Conservation (phyloP, 2,329 filamentous ascomycete genomes). For the Cladophialophora bantiana region DNA sequence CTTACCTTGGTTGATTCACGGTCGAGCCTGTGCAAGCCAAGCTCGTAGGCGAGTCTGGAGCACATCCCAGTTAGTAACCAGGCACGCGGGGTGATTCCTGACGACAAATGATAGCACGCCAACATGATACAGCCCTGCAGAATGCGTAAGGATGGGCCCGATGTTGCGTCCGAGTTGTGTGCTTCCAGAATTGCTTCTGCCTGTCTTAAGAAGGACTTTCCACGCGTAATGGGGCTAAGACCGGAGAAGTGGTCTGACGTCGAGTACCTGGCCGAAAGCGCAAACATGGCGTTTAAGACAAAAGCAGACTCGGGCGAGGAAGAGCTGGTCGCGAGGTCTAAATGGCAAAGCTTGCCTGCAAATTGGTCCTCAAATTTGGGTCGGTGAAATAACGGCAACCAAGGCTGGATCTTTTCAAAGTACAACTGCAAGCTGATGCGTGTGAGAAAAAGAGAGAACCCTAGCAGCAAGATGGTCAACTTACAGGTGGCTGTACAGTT, state of each 20-base stretch:
- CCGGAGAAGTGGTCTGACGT: neutral
- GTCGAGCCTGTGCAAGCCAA: conserved; percentile 91
- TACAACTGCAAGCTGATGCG: conserved; percentile 8
- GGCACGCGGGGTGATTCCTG: neutral
- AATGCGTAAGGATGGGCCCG: neutral
- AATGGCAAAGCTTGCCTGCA: neutral
- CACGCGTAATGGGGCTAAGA: neutral
- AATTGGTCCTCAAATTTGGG: neutral
- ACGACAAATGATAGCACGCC: conserved; percentile 1
- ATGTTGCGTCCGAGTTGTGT: neutral
- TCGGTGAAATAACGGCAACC: conserved; percentile 15
- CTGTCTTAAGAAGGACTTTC: no score
- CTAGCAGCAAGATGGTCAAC: neutral
- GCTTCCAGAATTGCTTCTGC: neutral
- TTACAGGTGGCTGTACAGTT: no score
- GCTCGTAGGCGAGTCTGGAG: conserved; percentile 83
- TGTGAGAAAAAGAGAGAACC: neutral
- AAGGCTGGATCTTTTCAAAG: conserved; percentile 13
- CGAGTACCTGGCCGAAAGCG: conserved; percentile 15
- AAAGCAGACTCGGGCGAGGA: conserved; percentile 1
- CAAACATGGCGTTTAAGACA: conserved; percentile 8
- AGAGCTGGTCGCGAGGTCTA: neutral
- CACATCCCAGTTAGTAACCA: conserved; percentile 98
- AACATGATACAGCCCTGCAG: conserved; percentile 17
- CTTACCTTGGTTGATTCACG: neutral